Evolutionary conservation across 805 yeast species (phyloP).

Genomic region (Lipomyces sp.): DNA sequence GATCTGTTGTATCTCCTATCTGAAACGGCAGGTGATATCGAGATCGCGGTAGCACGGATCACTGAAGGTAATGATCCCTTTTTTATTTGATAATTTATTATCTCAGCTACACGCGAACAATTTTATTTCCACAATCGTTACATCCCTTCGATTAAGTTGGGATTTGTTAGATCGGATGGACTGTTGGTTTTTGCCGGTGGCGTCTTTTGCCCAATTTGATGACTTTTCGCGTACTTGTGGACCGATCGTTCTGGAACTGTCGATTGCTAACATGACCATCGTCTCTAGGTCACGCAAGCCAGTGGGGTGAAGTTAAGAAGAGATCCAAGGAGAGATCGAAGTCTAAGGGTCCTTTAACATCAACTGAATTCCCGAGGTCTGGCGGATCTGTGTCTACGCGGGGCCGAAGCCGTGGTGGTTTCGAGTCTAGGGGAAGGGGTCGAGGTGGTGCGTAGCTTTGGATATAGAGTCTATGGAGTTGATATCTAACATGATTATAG

Average conservation of each 20-base stretch:
- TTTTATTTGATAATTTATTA: slow-evolving; percentile 4
- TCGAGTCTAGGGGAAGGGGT: slow-evolving; percentile 33
- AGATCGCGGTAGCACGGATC: slow-evolving; percentile 81
- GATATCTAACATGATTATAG: slow-evolving; percentile 9
- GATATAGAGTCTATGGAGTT: neutral
- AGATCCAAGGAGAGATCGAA: slow-evolving; percentile 45
- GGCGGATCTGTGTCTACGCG: slow-evolving; percentile 24
- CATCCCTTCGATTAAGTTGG: neutral
- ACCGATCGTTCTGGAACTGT: neutral
- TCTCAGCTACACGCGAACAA: neutral
- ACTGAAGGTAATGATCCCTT: slow-evolving; percentile 57
- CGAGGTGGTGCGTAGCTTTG: slow-evolving; percentile 24
- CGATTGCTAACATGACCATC: slow-evolving; percentile 4
- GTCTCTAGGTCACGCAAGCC: slow-evolving; percentile 65
- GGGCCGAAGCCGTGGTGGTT: slow-evolving; percentile 35
- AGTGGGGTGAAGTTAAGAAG: slow-evolving; percentile 91
- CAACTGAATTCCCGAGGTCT: slow-evolving; percentile 17
- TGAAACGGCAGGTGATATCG: slow-evolving; percentile 75
- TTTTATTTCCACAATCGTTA: neutral
- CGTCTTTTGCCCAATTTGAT: neutral
- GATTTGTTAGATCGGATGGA: neutral
- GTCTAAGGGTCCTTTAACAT: slow-evolving; percentile 34
- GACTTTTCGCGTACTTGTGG: neutral
- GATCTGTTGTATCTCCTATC: slow-evolving; percentile 76
- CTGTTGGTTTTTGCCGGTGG: neutral